Percentiles rank a stretch among this genome's conserved stretches.
Evolutionary conservation across 202 grass and related monocot species (phyloP).

Genomic region (Digitaria exilis): DNA sequence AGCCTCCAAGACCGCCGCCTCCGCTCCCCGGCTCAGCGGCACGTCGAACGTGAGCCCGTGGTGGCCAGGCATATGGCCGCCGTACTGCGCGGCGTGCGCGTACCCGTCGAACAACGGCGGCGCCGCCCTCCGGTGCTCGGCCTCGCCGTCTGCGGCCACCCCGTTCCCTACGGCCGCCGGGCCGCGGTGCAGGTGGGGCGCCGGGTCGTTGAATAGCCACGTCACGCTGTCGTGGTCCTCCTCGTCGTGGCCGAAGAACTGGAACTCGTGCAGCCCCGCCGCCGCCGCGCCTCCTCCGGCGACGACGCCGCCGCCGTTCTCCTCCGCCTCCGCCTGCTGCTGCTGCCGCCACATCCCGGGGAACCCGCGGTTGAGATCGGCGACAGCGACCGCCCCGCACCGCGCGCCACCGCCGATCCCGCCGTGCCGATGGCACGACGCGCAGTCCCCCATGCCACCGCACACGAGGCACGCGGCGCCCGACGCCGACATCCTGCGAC

Average conservation of each 20-base stretch:
- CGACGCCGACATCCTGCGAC: constrained; percentile 47
- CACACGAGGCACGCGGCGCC: constrained; percentile 59
- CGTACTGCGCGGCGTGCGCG: too few species aligned
- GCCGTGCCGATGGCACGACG: constrained; percentile 31
- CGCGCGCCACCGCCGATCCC: constrained; percentile 43
- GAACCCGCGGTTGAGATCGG: constrained; percentile 75
- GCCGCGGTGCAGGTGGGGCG: constrained; percentile 39
- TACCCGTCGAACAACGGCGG: constrained; percentile 46
- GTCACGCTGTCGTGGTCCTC: constrained; percentile 72
- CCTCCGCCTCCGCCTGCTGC: constrained; percentile 22
- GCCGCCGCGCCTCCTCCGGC: constrained; percentile 31
- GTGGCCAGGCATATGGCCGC: constrained; percentile 45
- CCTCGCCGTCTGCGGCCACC: too few species aligned
- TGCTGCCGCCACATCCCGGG: constrained; percentile 51
- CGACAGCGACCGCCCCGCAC: constrained; percentile 57
- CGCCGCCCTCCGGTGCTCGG: constrained; percentile 29
- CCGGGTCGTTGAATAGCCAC: constrained; percentile 84
- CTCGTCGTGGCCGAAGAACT: constrained; percentile 95
- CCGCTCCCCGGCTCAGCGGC: constrained; percentile 39
- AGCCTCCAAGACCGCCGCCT: constrained; percentile 27
- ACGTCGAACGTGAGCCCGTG: constrained; percentile 82
- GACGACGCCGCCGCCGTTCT: neutral
- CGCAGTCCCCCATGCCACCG: constrained; percentile 49
- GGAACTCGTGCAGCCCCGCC: constrained; percentile 71
- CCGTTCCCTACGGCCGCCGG: constrained; percentile 3